Base-by-base conservation (phyloP, 2,329 filamentous ascomycete genomes). In the Xylaria sp. region DNA sequence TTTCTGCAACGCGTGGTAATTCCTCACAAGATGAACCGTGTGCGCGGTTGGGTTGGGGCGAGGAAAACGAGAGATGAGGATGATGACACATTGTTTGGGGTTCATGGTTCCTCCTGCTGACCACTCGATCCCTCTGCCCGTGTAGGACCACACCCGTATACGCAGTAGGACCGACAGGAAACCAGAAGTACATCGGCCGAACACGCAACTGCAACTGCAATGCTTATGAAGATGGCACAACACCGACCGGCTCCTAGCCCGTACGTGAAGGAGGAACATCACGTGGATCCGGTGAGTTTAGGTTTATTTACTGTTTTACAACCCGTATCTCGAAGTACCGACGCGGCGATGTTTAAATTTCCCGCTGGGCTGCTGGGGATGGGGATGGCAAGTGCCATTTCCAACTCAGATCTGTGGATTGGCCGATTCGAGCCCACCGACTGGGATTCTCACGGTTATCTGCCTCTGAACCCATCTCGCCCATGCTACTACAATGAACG, bases 221-320 rank as follows among this genome's bases (percentile, higher is more conserved):
- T 76, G 74, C 71, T 74, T 67, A 72, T 74, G 65, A 73, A 73
- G 63, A 78, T 78, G 76, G 73, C 73, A 61, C 74, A 75, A 61
- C 74, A 75, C 60, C 73, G 74, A 60, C 74, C 76, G 71, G 72
- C 69, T 65, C 66, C 73, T 49, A 70, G 71, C 68, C 70, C 73
- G 44, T 75, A 71, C 50, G 61, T 72, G 56, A 77, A 77, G 62
- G 74, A 76, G 60, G 75, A 77, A 63, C 66, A 63, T 18, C 71
- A 72, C 37, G 66, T 68, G 59, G 75, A 77, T 58, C 67, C 72
- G 63, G 75, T 77, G 61, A 75, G 75, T 74, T 64, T 50, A 50
- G 29, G 56, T 57, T 65, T 63, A 67, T 57, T 50, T 37, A 40
- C 47, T 50, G 59, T n/a, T 57, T 29, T 48, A 38, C 26, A n/a